Evolutionary conservation across 148 eudicot species (phyloP).

Genomic region (Chenopodium formosanum): DNA sequence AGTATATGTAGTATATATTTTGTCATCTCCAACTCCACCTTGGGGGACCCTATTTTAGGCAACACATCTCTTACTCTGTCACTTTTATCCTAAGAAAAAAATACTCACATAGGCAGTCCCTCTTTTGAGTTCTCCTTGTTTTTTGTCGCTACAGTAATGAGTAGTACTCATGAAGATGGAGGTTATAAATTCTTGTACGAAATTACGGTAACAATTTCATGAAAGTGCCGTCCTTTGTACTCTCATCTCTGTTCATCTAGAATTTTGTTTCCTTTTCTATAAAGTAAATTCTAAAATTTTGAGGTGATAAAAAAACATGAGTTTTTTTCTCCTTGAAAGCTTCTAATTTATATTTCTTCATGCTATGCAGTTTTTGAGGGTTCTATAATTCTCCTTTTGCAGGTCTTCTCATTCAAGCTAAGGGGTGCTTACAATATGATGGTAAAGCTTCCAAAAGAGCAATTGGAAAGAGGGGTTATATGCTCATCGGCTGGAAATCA

Average conservation of each 20-base stretch:
- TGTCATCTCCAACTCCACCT: too few relatives aligned
- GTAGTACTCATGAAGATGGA: too few relatives aligned
- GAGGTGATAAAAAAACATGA: neutral
- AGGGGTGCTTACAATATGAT: slow-evolving; percentile 98
- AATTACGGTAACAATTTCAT: neutral
- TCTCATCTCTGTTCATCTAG: neutral
- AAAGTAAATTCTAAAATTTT: too few relatives aligned
- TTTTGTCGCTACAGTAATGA: too few relatives aligned
- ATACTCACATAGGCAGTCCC: too few relatives aligned
- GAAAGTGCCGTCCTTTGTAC: neutral
- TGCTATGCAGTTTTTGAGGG: neutral
- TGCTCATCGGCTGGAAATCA: slow-evolving; percentile 99
- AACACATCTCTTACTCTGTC: too few relatives aligned
- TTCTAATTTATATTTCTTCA: neutral
- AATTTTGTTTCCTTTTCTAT: neutral
- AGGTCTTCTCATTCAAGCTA: slow-evolving; percentile 96
- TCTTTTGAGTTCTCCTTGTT: too few relatives aligned
- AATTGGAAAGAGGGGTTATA: slow-evolving; percentile 76
- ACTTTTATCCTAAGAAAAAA: too few relatives aligned
- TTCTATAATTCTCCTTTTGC: slow-evolving; percentile 2
- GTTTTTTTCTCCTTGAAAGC: too few relatives aligned
- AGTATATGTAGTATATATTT: too few relatives aligned
- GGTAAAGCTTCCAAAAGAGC: slow-evolving; percentile 76
- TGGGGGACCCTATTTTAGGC: too few relatives aligned
- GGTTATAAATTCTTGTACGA: neutral